Base-by-base conservation (phyloP, 495 filamentous ascomycete genomes). In the Bombardia bombarda region DNA sequence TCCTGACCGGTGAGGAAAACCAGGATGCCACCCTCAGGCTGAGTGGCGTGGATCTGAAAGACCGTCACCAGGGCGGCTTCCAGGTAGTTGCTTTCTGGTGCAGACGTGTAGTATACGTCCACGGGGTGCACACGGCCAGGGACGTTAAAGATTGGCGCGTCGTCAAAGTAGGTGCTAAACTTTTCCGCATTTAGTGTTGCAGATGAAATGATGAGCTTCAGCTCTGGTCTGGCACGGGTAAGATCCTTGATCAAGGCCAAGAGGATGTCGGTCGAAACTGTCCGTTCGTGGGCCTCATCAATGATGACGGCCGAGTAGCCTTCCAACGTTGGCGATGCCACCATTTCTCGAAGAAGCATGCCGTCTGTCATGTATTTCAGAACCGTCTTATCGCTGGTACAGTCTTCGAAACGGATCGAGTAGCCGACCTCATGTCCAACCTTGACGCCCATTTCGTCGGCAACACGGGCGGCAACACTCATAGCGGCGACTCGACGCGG, bases 321-420 rank as follows among this genome's bases (percentile, higher is more conserved):
- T 9, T 81, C 73, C 9, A 97, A 65, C 42, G 87, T 83, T 0
- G 93, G 90, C 58, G 95, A 89, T 1, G 87, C 89, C 51, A 96
- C 75, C 49, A 96, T 83, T 56, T 96, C 90, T 55, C 90, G 76
- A 16, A 97, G 70, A 32, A 97, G 72, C 89, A 97, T 96, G 47
- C 92, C 92, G 58, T 98, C 92, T 2, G 92, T 98, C 88, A 95
- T 94, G 59, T 95, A 98, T 62, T 96, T 95, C 20, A 98, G 62
- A 31, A 90, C 73, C 0, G 92, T 97, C 66, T 95, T 94, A 49
- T 95, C 88, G 53, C 78, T 87, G 1, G 92, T 96, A 33, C 80
- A 79, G 60, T 98, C 88, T 55, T 98, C 92, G 56, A 97, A 98
- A 42, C 92, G 84, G 51, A 98, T 95, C 2, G 85, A 82, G 60